phyloP scores from a whole-genome alignment of 1,284 basidiomycete genomes.

The Rhodotorula sp. region DNA sequence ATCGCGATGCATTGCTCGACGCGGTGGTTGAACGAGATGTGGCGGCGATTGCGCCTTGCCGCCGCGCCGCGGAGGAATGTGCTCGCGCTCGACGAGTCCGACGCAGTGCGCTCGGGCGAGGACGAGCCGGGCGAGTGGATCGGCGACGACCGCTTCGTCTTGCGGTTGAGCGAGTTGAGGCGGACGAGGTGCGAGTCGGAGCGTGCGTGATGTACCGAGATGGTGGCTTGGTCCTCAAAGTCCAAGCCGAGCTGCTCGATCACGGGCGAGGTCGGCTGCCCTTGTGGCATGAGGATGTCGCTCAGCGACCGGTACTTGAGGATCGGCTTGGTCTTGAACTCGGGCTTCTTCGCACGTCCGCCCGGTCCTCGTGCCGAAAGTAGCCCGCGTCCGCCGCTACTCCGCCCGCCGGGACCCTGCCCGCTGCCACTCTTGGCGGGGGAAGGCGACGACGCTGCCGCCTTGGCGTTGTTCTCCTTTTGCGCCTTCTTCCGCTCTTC shows the following conservation, averaged over 20 bases:
- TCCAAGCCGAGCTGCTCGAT: slow-evolving; percentile 50
- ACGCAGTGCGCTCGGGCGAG: slow-evolving; percentile 34
- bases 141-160: slow-evolving; percentile 25
- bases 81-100: slow-evolving; percentile 32
- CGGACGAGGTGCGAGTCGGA: slow-evolving; percentile 42
- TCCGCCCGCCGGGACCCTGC: neutral
- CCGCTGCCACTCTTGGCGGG: neutral
- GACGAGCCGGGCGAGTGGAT: slow-evolving; percentile 32
- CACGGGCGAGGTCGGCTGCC: slow-evolving; percentile 55
- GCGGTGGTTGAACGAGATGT: slow-evolving; percentile 97
- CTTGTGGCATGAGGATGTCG: slow-evolving; percentile 69
- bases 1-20: slow-evolving; percentile 98
- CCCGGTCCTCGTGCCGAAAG: neutral
- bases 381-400: neutral
- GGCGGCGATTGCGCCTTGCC: slow-evolving; percentile 58
- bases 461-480: slow-evolving; percentile 49
- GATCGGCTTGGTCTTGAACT: slow-evolving; percentile 70
- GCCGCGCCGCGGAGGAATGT: slow-evolving; percentile 11
- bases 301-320: slow-evolving; percentile 92
- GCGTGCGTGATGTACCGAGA: slow-evolving; percentile 34
- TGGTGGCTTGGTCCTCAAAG: slow-evolving; percentile 38
- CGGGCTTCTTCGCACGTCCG: slow-evolving; percentile 8
- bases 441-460: neutral
- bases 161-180: slow-evolving; percentile 41
- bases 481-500: slow-evolving; percentile 50